Evolutionary conservation across 129 eudicot genomes (phyloP), one percentile per base, ranked within the genome.

Genomic region (Erigeron canadensis): DNA sequence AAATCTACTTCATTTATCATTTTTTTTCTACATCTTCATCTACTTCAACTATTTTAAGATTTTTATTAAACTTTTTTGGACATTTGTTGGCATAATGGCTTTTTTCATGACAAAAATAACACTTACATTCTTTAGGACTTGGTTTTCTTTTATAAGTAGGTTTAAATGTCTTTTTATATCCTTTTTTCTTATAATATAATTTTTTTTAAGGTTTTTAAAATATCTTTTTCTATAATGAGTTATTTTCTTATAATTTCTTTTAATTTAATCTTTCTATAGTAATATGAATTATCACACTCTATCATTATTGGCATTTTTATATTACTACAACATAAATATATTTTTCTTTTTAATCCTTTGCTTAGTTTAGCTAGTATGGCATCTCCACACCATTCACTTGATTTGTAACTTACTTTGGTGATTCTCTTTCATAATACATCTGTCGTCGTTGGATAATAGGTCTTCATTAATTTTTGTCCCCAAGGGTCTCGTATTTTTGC

Each of bases 301-400:
- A 66, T 66, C 11, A 66, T 66, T 44, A 45, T 34, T 9, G 40
- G 16, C 38, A 65, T 65, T 16, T 42, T 65, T 44, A 21, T n/a
- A 1, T 21, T 45, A 43, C 17, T 15, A 21, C 57, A 66, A 21
- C 71, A 45, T 45, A 66, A 10, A 7, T 43, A 67, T 45, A 67
- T 46, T 12, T 9, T 45, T 45, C 28, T 46, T 15, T 21, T 67
- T 47, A 67, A 67, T 16, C 17, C 59, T 46, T 48, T 42, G 13
- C 12, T 47, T 4, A 2, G 12, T 47, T 66, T 44, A 5, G 71
- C 70, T 6, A 66, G 21, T 19, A 67, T 12, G 1, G 58, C 43
- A 5, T 66, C 19, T 0, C 3, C 71, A 66, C 44, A 67, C 58
- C 58, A 67, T 13, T 46, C 71, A 6, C 71, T 67, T 22, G 47